phyloP scores from a whole-genome alignment of 2,329 filamentous ascomycete genomes.

The Colletotrichum sp. region DNA sequence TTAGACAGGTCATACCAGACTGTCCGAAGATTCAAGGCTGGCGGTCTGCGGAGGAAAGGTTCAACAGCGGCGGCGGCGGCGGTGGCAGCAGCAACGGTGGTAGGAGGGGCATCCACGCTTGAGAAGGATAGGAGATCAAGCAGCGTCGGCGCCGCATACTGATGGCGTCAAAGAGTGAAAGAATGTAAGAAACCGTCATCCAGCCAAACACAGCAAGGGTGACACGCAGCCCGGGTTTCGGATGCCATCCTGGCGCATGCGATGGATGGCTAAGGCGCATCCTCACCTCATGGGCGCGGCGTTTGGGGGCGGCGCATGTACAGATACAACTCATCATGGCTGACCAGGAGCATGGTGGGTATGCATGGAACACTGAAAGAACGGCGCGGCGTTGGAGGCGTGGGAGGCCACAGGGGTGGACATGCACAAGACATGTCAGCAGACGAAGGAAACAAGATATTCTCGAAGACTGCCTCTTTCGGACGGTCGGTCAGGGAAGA shows the following conservation, averaged over 20 bases:
- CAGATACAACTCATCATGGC: not conserved
- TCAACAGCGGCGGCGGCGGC: constrained; percentile 22
- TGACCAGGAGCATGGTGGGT: not conserved
- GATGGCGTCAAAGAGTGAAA: not conserved
- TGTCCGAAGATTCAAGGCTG: constrained; percentile 68
- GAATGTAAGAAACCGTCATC: not conserved
- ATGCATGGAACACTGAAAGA: not conserved
- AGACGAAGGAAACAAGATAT: not conserved
- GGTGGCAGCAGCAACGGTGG: not conserved
- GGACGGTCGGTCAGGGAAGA: not conserved
- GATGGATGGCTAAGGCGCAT: not conserved
- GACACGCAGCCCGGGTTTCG: not conserved
- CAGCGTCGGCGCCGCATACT: constrained; percentile 21
- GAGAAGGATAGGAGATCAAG: constrained; percentile 25
- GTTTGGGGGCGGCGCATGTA: not conserved
- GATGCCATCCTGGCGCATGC: not conserved
- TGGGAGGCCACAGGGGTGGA: not conserved
- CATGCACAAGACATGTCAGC: not conserved
- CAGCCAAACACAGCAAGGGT: not conserved
- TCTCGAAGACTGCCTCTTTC: constrained; percentile 9
- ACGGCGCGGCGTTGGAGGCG: not conserved
- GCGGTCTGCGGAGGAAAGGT: constrained; percentile 52
- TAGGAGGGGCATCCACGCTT: not conserved
- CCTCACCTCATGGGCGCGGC: not conserved
- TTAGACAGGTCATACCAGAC: constrained; percentile 85